phyloP scores from a whole-genome alignment of 352 stramenopile genomes.

The Pythium plurisporium region DNA sequence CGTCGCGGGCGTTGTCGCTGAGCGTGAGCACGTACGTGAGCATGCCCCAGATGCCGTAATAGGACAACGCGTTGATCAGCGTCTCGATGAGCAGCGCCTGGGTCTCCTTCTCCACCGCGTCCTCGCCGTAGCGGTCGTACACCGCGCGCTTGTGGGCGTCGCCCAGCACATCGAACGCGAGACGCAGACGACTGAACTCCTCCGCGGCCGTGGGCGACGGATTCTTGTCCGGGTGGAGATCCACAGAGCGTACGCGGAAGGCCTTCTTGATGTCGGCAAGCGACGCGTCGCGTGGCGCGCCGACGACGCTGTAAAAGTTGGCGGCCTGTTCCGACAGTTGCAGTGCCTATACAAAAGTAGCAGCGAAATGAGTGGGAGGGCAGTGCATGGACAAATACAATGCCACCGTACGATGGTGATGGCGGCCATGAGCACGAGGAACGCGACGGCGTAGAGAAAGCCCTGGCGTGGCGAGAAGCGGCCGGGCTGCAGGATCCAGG shows the following conservation, averaged over 20 bases:
- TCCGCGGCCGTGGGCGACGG: conserved; percentile 85
- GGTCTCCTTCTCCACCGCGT: conserved; percentile 86
- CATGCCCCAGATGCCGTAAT: conserved; percentile 95
- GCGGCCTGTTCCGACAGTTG: conserved; percentile 87
- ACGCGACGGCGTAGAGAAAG: conserved; percentile 93
- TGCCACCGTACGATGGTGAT: conserved; percentile 84
- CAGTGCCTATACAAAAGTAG: conserved; percentile 35
- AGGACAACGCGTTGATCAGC: conserved; percentile 90
- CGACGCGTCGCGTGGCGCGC: conserved; percentile 83
- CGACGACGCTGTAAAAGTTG: conserved; percentile 95
- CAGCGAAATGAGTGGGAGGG: background rate
- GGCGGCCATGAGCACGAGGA: conserved; percentile 88
- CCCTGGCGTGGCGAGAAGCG: conserved; percentile 90
- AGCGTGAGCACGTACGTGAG: conserved; percentile 95
- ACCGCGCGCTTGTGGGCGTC: conserved; percentile 92
- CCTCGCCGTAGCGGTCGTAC: conserved; percentile 96
- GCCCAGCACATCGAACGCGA: conserved; percentile 91
- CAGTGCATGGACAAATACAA: background rate
- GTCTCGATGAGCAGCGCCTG: conserved; percentile 86
- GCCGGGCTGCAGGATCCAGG: conserved; percentile 94
- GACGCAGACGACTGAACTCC: conserved; percentile 92
- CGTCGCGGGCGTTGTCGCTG: conserved; percentile 82
- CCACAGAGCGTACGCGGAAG: conserved; percentile 93
- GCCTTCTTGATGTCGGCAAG: conserved; percentile 95
- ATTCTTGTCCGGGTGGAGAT: conserved; percentile 98